Conservation (phyloP, 306 rosid species). For the Trifolium pratense region DNA sequence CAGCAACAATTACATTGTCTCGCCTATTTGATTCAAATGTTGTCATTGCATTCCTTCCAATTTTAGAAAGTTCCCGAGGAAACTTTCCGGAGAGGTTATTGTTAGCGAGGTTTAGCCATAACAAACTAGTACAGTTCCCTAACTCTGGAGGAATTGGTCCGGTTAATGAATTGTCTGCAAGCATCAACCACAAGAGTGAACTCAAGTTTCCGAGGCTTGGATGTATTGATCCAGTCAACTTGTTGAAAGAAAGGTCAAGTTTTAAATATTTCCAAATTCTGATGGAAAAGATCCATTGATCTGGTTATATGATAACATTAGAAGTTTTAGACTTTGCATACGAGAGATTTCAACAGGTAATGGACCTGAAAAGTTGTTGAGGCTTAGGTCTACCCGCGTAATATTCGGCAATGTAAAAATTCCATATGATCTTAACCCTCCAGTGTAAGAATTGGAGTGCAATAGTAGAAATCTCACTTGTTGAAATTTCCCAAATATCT, state of each 20-base stretch:
- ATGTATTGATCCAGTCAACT: slow-evolving; percentile 73
- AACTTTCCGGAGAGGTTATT: slow-evolving; percentile 70
- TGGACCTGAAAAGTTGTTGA: slow-evolving; percentile 80
- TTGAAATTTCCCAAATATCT: slow-evolving; percentile 70
- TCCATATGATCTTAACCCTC: slow-evolving; percentile 75
- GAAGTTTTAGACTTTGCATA: slow-evolving; percentile 64
- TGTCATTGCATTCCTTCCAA: slow-evolving; percentile 60
- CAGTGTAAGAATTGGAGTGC: slow-evolving; percentile 69
- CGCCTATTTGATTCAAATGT: slow-evolving; percentile 64
- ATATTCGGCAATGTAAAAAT: slow-evolving; percentile 69
- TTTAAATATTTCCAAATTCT: slow-evolving; percentile 56
- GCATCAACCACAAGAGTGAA: slow-evolving; percentile 92
- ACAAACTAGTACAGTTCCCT: slow-evolving; percentile 80
- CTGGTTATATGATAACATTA: slow-evolving; percentile 72
- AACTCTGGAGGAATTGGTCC: slow-evolving; percentile 78
- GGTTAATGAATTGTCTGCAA: slow-evolving; percentile 68
- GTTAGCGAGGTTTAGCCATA: slow-evolving; percentile 93
- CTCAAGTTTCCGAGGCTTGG: slow-evolving; percentile 70
- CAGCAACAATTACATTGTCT: slow-evolving; percentile 47
- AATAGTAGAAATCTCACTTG: slow-evolving; percentile 70
- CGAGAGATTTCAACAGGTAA: too few species aligned
- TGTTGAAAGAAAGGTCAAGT: slow-evolving; percentile 78
- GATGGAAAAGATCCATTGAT: slow-evolving; percentile 75
- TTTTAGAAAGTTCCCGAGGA: slow-evolving; percentile 67
- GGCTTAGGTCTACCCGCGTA: slow-evolving; percentile 67